phyloP scores from a whole-genome alignment of 2,329 filamentous ascomycete species.

The Ceratocystiopsis sp. region DNA sequence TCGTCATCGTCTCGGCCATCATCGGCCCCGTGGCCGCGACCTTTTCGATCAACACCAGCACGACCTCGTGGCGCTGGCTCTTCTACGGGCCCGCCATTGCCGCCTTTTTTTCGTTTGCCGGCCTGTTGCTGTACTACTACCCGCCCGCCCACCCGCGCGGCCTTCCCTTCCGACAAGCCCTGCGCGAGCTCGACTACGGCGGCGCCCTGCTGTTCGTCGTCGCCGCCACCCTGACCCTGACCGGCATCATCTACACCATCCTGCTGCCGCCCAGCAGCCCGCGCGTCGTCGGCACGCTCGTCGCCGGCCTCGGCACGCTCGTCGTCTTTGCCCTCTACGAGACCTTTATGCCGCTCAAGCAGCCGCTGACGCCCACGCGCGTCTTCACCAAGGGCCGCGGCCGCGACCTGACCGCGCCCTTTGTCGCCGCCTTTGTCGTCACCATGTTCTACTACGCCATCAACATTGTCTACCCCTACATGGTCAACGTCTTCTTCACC shows the following conservation, averaged over 20 bases:
- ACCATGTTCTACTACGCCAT: slow-evolving; percentile 35
- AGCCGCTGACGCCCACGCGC: slow-evolving; percentile 24
- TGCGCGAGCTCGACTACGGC: slow-evolving; percentile 22
- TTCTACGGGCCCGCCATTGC: slow-evolving; percentile 26
- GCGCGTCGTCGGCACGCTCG: slow-evolving; percentile 20
- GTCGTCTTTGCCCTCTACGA: slow-evolving; percentile 22
- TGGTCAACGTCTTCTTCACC: slow-evolving; percentile 28
- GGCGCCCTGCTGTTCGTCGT: slow-evolving; percentile 21
- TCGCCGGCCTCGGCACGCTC: slow-evolving; percentile 18
- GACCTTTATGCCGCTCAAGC: slow-evolving; percentile 19
- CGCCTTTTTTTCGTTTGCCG: slow-evolving; percentile 25
- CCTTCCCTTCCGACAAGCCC: slow-evolving; percentile 17
- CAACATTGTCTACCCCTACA: slow-evolving; percentile 28
- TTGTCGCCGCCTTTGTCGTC: slow-evolving; percentile 25
- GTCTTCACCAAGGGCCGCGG: slow-evolving; percentile 27
- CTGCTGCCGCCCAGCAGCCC: slow-evolving; percentile 18
- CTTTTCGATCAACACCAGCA: slow-evolving; percentile 18
- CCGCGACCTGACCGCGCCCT: slow-evolving; percentile 29
- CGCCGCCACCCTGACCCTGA: slow-evolving; percentile 19
- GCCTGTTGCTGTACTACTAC: slow-evolving; percentile 21
- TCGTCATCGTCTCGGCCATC: slow-evolving; percentile 26
- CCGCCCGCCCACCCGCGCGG: slow-evolving; percentile 18
- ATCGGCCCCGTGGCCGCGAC: slow-evolving; percentile 25
- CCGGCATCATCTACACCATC: slow-evolving; percentile 23
- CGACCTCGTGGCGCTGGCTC: slow-evolving; percentile 24